Evolutionary conservation across 192 early-diverging fungal genomes (phyloP), one percentile per base, ranked within the genome.

Genomic region (Coemansia sp.): DNA sequence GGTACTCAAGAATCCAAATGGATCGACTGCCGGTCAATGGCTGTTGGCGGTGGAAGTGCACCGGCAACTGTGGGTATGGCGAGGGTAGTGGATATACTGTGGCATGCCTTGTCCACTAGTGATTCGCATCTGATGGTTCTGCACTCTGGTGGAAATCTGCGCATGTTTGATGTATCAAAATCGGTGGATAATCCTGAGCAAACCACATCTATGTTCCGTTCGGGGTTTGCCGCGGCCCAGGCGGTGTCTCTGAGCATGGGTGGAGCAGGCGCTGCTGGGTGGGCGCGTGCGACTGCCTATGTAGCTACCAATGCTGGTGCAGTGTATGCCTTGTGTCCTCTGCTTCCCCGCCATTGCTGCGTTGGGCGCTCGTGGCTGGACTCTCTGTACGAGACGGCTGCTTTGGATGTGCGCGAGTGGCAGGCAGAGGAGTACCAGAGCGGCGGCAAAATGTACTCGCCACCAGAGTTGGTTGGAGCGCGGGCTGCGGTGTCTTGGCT

Each of bases 21-120:
- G 61, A 35, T 62, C 8, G 63, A 72, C 49, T 71, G 68, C 33
- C 55, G 60, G 10, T 67, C 75, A 3, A 67, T 60, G 59, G 14
- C 57, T 17, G 28, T 78, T 7, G 64, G 64, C 14, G 39, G 24
- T 9, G 35, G 43, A 11, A 40, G 48, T 23, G 9, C 36, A 14
- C 28, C 19, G 14, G 32, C 29, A 10, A 34, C 70, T 15, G n/a
- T n/a, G n/a, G n/a, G n/a, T n/a, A n/a, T n/a, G n/a, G 70, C 71
- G 34, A 76, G 78, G 4, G 71, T 87, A 4, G 68, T 78, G 5
- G 87, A 92, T 49, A 81, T 83, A 9, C 74, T 76, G 23, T 94
- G 92, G 92, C 92, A 92, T 40, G 84, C 88, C 18, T 64, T 92
- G 50, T 88, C 86, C 41, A 77, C 84, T 24, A 72, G 46, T n/a